Evolutionary conservation across 164 flowering plant genomes (phyloP).

Genomic region (Cinnamomum chago): DNA sequence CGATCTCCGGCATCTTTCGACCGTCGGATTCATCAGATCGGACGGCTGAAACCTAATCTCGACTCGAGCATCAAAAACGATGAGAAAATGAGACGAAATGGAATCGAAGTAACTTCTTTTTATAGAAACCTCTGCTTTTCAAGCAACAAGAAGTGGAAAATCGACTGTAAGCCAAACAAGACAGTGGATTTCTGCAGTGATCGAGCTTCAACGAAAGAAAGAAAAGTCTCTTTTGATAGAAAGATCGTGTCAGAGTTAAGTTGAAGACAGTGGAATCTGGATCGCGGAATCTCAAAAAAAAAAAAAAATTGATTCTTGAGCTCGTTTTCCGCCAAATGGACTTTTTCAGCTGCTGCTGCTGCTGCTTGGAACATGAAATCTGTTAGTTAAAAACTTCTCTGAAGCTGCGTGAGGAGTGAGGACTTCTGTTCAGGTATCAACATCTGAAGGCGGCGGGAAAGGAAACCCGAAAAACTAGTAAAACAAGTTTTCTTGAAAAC

Average conservation of each 20-base stretch:
- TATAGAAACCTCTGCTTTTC: neutral
- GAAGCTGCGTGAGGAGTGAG: no score
- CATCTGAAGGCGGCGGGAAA: no score
- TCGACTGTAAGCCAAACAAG: neutral
- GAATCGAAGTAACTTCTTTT: neutral
- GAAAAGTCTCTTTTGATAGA: neutral
- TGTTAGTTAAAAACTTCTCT: no score
- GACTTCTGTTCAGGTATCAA: no score
- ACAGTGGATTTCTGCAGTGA: neutral
- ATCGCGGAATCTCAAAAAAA: neutral
- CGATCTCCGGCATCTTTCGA: neutral
- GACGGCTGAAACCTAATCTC: neutral
- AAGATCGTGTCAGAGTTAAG: neutral
- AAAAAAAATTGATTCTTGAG: neutral
- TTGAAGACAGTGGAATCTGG: neutral
- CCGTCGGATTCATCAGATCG: slow-evolving; percentile 10
- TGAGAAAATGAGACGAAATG: neutral
- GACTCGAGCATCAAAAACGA: neutral
- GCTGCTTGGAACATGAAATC: no score
- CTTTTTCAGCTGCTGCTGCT: neutral
- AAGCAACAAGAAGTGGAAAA: neutral
- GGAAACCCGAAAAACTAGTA: no score
- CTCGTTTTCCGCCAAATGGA: neutral
- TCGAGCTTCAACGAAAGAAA: neutral
- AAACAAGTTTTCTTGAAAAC: no score